phyloP scores from a whole-genome alignment of 164 flowering plant species.

The Dillenia turbinata region DNA sequence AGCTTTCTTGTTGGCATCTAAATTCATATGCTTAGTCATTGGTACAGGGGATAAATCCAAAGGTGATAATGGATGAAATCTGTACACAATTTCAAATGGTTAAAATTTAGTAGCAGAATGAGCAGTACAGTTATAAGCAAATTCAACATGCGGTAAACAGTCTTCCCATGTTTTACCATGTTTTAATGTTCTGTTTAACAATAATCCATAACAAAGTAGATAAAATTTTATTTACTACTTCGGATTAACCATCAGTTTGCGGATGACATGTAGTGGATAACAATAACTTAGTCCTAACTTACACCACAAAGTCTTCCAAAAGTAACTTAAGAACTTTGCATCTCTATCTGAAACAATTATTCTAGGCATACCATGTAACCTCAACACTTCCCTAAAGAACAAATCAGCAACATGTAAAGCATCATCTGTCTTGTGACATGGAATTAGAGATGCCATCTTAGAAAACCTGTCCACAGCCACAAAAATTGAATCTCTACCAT shows the following conservation, averaged over 20 bases:
- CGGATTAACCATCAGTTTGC: slow-evolving; percentile 1
- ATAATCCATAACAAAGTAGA: background rate
- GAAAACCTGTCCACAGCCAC: background rate
- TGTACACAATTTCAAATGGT: too few relatives aligned
- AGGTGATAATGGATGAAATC: too few relatives aligned
- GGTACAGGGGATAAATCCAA: too few relatives aligned
- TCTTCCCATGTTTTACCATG: too few relatives aligned
- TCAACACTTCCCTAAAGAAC: too few relatives aligned
- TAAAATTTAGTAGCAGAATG: too few relatives aligned
- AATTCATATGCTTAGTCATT: too few relatives aligned
- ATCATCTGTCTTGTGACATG: slow-evolving; percentile 3
- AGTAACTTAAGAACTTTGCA: background rate
- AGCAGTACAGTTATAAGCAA: too few relatives aligned
- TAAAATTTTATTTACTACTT: slow-evolving; percentile 1
- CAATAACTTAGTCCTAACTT: background rate
- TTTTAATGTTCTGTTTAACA: too few relatives aligned
- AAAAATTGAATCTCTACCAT: slow-evolving; percentile 4
- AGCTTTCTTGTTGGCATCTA: too few relatives aligned
- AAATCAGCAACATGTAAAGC: background rate
- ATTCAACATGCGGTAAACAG: too few relatives aligned
- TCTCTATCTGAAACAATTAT: background rate
- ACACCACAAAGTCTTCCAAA: slow-evolving; percentile 1
- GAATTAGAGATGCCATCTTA: background rate
- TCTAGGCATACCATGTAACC: too few relatives aligned
- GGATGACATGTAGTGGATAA: background rate